Conservation (phyloP, 2,329 filamentous ascomycete genomes). For the Ophiocordyceps camponoti-floridani region DNA sequence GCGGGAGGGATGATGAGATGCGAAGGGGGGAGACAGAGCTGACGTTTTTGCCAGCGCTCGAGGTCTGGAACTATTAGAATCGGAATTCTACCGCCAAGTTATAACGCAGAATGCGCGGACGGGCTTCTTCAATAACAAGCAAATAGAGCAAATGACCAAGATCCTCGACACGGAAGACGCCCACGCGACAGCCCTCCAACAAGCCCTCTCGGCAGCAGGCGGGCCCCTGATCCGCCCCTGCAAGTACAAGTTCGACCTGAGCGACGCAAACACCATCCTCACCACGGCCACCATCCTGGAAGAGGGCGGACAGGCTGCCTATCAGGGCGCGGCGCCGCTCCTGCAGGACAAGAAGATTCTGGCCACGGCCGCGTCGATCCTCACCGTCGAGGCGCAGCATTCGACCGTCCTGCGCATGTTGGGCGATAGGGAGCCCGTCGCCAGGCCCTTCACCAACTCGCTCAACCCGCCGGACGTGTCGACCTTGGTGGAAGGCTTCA, state of each 20-base stretch:
- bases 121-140: slow-evolving; percentile 17
- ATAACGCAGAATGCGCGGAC: slow-evolving; percentile 18
- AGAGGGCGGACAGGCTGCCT: slow-evolving; percentile 56
- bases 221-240: slow-evolving; percentile 50
- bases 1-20: too few species aligned
- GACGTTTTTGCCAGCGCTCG: background rate
- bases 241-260: slow-evolving; percentile 56
- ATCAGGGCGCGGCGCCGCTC: slow-evolving; percentile 52
- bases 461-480: slow-evolving; percentile 53
- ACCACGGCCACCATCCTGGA: slow-evolving; percentile 53
- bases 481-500: slow-evolving; percentile 57
- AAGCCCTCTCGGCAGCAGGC: slow-evolving; percentile 42
- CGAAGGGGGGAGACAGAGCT: background rate
- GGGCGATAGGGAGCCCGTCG: slow-evolving; percentile 37
- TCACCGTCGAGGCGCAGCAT: slow-evolving; percentile 57
- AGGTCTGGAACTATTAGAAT: background rate
- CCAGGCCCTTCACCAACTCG: slow-evolving; percentile 52
- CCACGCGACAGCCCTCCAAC: slow-evolving; percentile 23
- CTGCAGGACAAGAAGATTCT: slow-evolving; percentile 42
- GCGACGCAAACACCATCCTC: slow-evolving; percentile 48
- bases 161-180: slow-evolving; percentile 44
- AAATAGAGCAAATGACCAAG: slow-evolving; percentile 24
- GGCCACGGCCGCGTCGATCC: slow-evolving; percentile 48
- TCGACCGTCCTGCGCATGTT: slow-evolving; percentile 53
- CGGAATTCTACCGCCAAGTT: slow-evolving; percentile 19